Conservation (phyloP, 306 rosid genomes). For the Begonia loranthoides region DNA sequence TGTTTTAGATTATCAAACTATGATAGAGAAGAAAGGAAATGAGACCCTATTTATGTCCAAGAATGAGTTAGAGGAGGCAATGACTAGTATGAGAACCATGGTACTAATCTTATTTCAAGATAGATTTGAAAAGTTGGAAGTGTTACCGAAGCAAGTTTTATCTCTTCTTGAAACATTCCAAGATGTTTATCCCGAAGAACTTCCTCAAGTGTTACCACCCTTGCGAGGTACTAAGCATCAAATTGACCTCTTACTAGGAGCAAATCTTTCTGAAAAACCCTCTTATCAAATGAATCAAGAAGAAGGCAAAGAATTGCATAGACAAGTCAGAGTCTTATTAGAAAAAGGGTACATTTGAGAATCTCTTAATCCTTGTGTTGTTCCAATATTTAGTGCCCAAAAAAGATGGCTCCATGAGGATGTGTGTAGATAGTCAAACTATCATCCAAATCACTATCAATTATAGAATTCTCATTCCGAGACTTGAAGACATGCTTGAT, state of each 20-base stretch:
- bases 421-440: not conserved
- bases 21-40: too few species aligned
- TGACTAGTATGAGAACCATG: too few species aligned
- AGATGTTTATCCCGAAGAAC: not conserved
- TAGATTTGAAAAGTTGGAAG: too few species aligned
- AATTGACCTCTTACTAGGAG: not conserved
- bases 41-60: too few species aligned
- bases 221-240: not conserved
- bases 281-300: not conserved
- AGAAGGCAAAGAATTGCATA: too few species aligned
- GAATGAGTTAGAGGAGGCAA: too few species aligned
- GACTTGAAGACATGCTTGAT: not conserved
- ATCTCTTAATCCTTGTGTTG: not conserved
- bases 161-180: not conserved
- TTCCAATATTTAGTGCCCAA: not conserved
- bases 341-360: not conserved
- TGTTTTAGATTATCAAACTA: too few species aligned
- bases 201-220: not conserved
- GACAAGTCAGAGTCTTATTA: not conserved
- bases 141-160: too few species aligned
- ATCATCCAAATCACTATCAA: too few species aligned
- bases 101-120: too few species aligned
- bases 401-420: not conserved
- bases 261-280: not conserved
- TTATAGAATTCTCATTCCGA: too few species aligned